These are phyloP conservation scores for Aspergillus carlsbadensis DNA, from an alignment of 495 filamentous ascomycete genomes.

Conservation along the genomic window DNA sequence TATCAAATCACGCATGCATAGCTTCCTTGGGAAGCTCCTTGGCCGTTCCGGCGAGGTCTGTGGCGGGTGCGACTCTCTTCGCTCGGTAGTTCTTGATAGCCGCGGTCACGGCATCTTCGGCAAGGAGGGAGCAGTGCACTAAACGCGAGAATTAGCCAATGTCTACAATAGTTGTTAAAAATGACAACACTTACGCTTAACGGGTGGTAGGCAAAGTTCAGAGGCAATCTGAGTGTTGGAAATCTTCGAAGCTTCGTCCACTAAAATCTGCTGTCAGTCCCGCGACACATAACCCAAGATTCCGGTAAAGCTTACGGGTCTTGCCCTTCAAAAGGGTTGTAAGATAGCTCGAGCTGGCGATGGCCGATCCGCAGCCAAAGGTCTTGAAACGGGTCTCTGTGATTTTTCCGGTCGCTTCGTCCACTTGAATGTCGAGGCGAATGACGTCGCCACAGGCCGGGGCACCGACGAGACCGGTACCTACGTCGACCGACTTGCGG, in stretches of 20 bases:
- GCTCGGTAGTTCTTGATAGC: slow-evolving; percentile 97
- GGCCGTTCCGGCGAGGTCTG: slow-evolving; percentile 71
- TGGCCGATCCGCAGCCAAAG: slow-evolving; percentile 95
- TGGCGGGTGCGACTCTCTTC: slow-evolving; percentile 80
- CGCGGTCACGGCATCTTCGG: slow-evolving; percentile 99
- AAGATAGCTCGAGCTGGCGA: slow-evolving; percentile 85
- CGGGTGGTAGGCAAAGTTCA: slow-evolving; percentile 93
- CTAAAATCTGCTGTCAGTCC: slow-evolving; percentile 5
- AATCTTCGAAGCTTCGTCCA: slow-evolving; percentile 87
- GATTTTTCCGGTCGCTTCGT: slow-evolving; percentile 85
- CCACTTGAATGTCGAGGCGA: slow-evolving; percentile 97
- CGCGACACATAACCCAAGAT: neutral
- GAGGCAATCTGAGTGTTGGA: slow-evolving; percentile 97
- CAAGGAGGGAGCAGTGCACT: slow-evolving; percentile 97
- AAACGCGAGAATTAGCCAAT: neutral
- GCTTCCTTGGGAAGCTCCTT: slow-evolving; percentile 13
- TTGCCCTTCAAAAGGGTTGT: slow-evolving; percentile 93
- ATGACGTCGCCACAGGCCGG: slow-evolving; percentile 91
- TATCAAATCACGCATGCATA: neutral
- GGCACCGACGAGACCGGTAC: slow-evolving; percentile 95
- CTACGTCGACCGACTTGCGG: slow-evolving; percentile 84
- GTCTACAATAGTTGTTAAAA: neutral
- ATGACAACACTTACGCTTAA: slow-evolving; percentile 68
- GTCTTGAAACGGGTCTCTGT: slow-evolving; percentile 97
- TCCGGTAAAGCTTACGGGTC: slow-evolving; percentile 48